Evolutionary conservation across 116 monocot genomes (phyloP).

Genomic region (Zostera marina): DNA sequence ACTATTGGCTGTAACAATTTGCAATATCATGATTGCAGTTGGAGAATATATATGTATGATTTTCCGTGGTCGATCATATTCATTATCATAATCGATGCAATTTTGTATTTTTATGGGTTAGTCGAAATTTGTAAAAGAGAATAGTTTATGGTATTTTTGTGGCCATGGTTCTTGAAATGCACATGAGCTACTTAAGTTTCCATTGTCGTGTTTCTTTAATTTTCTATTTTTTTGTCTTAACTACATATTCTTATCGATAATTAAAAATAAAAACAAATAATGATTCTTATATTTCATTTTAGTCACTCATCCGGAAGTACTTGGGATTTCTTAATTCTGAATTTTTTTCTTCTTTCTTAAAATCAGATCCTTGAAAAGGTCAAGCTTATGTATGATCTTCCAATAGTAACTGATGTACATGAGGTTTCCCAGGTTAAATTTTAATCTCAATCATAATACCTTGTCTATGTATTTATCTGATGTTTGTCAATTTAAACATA

Average conservation of each 20-base stretch:
- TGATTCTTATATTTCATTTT: background rate
- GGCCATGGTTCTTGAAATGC: too few species aligned
- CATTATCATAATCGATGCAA: too few species aligned
- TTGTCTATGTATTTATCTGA: background rate
- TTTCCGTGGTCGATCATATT: too few species aligned
- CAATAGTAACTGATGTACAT: constrained; percentile 91
- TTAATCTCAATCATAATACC: background rate
- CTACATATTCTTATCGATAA: too few species aligned
- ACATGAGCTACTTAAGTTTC: too few species aligned
- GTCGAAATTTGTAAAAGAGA: too few species aligned
- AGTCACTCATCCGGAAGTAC: background rate
- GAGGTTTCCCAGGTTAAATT: constrained; percentile 63
- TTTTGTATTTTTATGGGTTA: too few species aligned
- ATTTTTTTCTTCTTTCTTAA: constrained; percentile 8
- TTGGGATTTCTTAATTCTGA: background rate
- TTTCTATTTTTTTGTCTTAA: background rate
- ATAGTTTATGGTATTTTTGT: too few species aligned
- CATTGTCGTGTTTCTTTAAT: background rate
- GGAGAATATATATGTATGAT: too few species aligned
- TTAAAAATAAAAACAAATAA: background rate
- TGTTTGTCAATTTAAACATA: background rate
- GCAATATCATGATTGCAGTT: too few species aligned
- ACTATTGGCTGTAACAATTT: background rate
- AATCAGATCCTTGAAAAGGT: constrained; percentile 91
- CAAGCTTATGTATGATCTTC: constrained; percentile 64